phyloP scores from a whole-genome alignment of 106 monocot species.

The Vanilla planifolia region DNA sequence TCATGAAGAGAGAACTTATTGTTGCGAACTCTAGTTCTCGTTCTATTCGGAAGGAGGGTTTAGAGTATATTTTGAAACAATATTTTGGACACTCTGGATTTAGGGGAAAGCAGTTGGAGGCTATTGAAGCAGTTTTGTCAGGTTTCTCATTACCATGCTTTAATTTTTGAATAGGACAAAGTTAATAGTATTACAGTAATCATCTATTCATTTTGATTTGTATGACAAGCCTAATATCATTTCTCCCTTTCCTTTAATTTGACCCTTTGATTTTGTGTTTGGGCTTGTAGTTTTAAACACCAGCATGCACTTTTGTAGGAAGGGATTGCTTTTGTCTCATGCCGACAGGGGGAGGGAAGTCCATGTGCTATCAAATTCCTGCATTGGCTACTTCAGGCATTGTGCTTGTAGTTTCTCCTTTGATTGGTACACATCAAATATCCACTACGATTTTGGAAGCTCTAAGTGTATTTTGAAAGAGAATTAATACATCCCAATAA shows the following conservation, averaged over 20 bases:
- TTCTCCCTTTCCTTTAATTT: not conserved
- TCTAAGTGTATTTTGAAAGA: not conserved
- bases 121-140: slow-evolving; percentile 72
- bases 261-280: not conserved
- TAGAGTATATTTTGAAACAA: slow-evolving; percentile 45
- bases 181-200: not conserved
- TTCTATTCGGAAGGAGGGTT: slow-evolving; percentile 22
- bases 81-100: slow-evolving; percentile 71
- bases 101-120: slow-evolving; percentile 80
- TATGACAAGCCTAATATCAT: not conserved
- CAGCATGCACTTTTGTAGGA: slow-evolving; percentile 30
- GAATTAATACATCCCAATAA: not conserved
- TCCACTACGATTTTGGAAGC: not conserved
- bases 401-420: slow-evolving; percentile 88
- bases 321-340: slow-evolving; percentile 98
- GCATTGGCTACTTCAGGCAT: slow-evolving; percentile 73
- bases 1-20: slow-evolving; percentile 1
- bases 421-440: slow-evolving; percentile 62
- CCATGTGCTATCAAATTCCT: slow-evolving; percentile 97
- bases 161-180: not conserved
- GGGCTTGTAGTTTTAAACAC: not conserved
- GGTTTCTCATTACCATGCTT: slow-evolving; percentile 26
- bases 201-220: not conserved
- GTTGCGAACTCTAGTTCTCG: not conserved
- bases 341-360: slow-evolving; percentile 97